Base-by-base conservation (phyloP, 176 grass and related monocot genomes). In the Oryza officinalis region DNA sequence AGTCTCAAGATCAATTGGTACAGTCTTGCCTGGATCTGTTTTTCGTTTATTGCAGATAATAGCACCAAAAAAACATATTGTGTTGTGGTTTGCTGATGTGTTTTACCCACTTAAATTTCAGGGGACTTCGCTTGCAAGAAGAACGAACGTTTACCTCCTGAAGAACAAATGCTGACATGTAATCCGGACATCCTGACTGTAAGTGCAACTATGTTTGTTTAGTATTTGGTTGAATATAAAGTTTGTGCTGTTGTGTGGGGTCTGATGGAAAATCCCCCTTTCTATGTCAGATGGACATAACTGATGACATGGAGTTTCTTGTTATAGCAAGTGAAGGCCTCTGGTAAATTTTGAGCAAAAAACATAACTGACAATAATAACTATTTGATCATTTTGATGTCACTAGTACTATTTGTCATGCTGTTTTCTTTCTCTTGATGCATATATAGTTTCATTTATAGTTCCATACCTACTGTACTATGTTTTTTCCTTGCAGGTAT, bases 291-390 rank as follows among this genome's bases (percentile, higher is more conserved):
- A 49, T 75, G 46, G 15, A 69, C 25, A 81, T 90, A 63, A 74
- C 57, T 22, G 18, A 79, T 27, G 80, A 90, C 27, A 35, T 22
- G 15, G 74, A 90, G 13, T 86, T 90, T 49, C 67, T 90, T 23
- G 27, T 86, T 44, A 71, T 90, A 40, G 88, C 74, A 79, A 79
- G 67, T 63, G 59, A 69, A 3, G 79, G 88, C 10, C 52, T 90
- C 38, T 86, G 84, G 84, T 90, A 86, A 78, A 66, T 59, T 13
- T 30, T 82, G 3, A 54, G 10, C 20, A 25, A 72, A 80, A 86
- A 38, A 74, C n/a, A n/a, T 65, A 80, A 67, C 15, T 41, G 3
- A 38, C 33, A 35, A 66, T 22, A 71, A 60, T 65, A 4, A 37
- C 4, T 54, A 4, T 8, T 86, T 14, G 12, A 60, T 57, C 69